These are phyloP conservation scores for Amanita phalloides DNA, from an alignment of 768 basidiomycete genomes.

Conservation along the genomic window DNA sequence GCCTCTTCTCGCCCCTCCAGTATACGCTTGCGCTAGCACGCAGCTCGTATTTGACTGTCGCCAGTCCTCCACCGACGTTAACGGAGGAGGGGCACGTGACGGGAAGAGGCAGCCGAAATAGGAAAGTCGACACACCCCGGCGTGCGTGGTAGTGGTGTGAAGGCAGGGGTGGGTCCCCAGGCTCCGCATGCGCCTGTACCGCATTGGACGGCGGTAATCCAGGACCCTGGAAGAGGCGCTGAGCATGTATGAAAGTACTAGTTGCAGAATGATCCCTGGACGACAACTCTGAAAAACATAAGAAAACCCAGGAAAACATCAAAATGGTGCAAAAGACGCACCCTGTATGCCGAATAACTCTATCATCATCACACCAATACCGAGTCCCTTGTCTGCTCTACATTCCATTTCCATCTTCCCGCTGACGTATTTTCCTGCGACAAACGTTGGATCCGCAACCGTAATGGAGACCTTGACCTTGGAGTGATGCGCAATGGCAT, in stretches of 20 bases:
- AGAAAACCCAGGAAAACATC: slow-evolving; percentile 6
- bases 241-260: slow-evolving; percentile 61
- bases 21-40: slow-evolving; percentile 60
- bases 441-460: slow-evolving; percentile 47
- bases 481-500: slow-evolving; percentile 67
- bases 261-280: slow-evolving; percentile 76
- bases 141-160: slow-evolving; percentile 60
- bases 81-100: slow-evolving; percentile 59
- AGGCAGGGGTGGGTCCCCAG: slow-evolving; percentile 52
- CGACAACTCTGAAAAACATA: slow-evolving; percentile 42
- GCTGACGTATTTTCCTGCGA: slow-evolving; percentile 55
- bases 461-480: slow-evolving; percentile 64
- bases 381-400: slow-evolving; percentile 62
- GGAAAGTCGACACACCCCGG: slow-evolving; percentile 68
- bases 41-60: slow-evolving; percentile 62
- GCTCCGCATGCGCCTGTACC: slow-evolving; percentile 49
- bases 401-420: slow-evolving; percentile 80
- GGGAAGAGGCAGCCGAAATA: slow-evolving; percentile 71
- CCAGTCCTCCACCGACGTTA: slow-evolving; percentile 58
- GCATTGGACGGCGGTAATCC: slow-evolving; percentile 79
- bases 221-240: slow-evolving; percentile 71
- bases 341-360: slow-evolving; percentile 71
- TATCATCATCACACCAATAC: slow-evolving; percentile 66
- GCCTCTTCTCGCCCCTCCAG: slow-evolving; percentile 64
- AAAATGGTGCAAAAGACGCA: slow-evolving; percentile 13